phyloP scores from a whole-genome alignment of 1,284 basidiomycete genomes.

The Marasmius oreades region DNA sequence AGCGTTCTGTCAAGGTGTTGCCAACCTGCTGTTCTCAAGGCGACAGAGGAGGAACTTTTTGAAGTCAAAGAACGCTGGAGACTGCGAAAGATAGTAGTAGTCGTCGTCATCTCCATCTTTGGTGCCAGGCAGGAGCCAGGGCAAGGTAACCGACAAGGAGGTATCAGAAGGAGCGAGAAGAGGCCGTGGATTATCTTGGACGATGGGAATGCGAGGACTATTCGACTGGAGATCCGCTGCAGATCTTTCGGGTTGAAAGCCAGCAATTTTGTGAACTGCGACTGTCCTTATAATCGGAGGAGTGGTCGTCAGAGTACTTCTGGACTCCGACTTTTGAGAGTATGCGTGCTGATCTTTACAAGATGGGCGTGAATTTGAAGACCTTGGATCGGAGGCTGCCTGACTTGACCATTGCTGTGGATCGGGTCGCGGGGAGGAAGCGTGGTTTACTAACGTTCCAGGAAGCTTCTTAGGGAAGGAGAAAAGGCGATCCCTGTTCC shows the following conservation, averaged over 20 bases:
- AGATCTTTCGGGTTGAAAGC: background rate
- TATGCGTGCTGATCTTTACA: too few relatives aligned
- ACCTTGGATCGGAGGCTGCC: too few relatives aligned
- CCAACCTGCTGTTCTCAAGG: background rate
- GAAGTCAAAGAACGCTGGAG: constrained; percentile 3
- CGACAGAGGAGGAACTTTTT: constrained; percentile 7
- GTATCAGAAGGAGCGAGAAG: background rate
- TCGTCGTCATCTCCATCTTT: constrained; percentile 1
- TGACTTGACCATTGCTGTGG: background rate
- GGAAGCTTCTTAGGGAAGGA: background rate
- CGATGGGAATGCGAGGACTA: background rate
- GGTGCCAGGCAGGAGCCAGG: constrained; percentile 1
- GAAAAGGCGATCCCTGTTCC: background rate
- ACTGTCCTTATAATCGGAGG: background rate
- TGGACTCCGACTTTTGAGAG: background rate
- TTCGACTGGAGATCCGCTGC: background rate
- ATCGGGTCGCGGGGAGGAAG: background rate
- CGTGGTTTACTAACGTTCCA: background rate
- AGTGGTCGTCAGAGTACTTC: background rate
- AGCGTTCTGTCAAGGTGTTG: background rate
- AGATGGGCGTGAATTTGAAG: too few relatives aligned
- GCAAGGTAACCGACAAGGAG: background rate
- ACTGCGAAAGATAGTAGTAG: background rate
- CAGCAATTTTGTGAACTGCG: background rate
- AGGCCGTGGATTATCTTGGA: background rate